Evolutionary conservation across 1,284 basidiomycete species (phyloP).

Genomic region (Chiua sp.): DNA sequence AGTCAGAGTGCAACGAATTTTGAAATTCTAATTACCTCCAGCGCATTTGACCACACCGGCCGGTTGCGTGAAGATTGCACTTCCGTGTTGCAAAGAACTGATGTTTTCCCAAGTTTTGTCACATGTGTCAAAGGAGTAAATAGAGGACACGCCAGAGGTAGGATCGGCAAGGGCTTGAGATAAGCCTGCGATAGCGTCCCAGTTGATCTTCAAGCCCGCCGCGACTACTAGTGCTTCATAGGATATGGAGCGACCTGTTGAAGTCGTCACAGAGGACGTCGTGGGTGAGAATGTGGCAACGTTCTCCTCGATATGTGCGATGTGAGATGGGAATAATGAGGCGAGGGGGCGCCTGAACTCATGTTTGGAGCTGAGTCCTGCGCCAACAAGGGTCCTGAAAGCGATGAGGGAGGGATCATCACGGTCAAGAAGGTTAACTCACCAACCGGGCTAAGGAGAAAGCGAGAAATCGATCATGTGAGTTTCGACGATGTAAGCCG

Average conservation of each 20-base stretch:
- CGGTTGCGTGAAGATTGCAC: slow-evolving; percentile 96
- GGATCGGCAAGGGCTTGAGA: slow-evolving; percentile 80
- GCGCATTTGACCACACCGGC: slow-evolving; percentile 96
- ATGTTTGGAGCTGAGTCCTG: slow-evolving; percentile 77
- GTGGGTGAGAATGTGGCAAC: slow-evolving; percentile 81
- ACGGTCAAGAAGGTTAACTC: slow-evolving; percentile 18
- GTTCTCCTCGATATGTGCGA: slow-evolving; percentile 77
- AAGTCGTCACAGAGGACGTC: slow-evolving; percentile 75
- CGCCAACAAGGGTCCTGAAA: slow-evolving; percentile 89
- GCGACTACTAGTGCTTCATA: slow-evolving; percentile 94
- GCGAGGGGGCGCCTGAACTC: slow-evolving; percentile 72
- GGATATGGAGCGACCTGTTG: slow-evolving; percentile 71
- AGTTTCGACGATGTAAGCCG: slow-evolving; percentile 5
- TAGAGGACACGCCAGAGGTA: slow-evolving; percentile 85
- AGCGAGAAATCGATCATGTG: slow-evolving; percentile 1
- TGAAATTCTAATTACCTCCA: slow-evolving; percentile 62
- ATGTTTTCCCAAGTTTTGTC: slow-evolving; percentile 90
- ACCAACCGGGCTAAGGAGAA: slow-evolving; percentile 78
- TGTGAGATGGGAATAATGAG: slow-evolving; percentile 75
- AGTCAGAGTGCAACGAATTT: slow-evolving; percentile 3
- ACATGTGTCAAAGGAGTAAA: slow-evolving; percentile 89
- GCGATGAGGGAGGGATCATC: slow-evolving; percentile 7
- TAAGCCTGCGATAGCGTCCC: slow-evolving; percentile 80
- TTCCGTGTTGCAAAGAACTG: slow-evolving; percentile 74
- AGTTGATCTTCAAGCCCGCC: slow-evolving; percentile 88